Evolutionary conservation across 345 rosid genomes (phyloP).

Genomic region (Xanthoceras sorbifolium): DNA sequence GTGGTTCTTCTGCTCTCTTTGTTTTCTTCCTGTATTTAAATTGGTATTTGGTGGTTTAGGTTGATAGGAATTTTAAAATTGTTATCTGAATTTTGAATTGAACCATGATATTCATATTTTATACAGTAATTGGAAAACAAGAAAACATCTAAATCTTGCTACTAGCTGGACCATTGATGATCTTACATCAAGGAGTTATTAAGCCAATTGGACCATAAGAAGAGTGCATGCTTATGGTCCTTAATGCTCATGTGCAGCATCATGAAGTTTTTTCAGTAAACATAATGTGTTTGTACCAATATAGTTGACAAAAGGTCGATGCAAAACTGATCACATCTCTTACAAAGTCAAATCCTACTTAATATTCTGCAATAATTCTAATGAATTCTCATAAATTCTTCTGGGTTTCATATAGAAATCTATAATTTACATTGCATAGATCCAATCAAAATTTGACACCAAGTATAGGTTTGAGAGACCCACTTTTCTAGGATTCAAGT

Average conservation of each 20-base stretch:
- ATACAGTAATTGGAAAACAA: not conserved
- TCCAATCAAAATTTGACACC: slow-evolving; percentile 17
- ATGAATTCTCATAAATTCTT: slow-evolving; percentile 13
- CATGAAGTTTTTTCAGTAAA: slow-evolving; percentile 14
- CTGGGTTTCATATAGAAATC: not conserved
- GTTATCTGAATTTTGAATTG: not conserved
- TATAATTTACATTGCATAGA: not conserved
- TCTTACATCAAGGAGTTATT: slow-evolving; percentile 14
- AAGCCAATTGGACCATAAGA: slow-evolving; percentile 21
- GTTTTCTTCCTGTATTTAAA: slow-evolving; percentile 50
- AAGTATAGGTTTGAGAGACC: slow-evolving; percentile 20
- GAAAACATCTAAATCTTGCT: not conserved
- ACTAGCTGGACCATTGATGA: not conserved
- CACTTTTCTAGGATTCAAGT: slow-evolving; percentile 31
- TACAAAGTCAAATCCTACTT: slow-evolving; percentile 38
- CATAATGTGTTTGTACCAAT: slow-evolving; percentile 39
- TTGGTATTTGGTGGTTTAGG: slow-evolving; percentile 55
- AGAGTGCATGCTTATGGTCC: slow-evolving; percentile 26
- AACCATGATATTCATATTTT: slow-evolving; percentile 9
- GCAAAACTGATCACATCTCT: slow-evolving; percentile 24
- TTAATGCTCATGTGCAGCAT: slow-evolving; percentile 12
- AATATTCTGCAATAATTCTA: slow-evolving; percentile 23
- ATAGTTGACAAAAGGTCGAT: slow-evolving; percentile 26
- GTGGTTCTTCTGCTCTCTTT: slow-evolving; percentile 36
- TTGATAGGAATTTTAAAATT: slow-evolving; percentile 11